Percentiles rank a stretch among this genome's conserved stretches.
These are phyloP conservation scores for Penicillium riverlandense DNA, from an alignment of 495 filamentous ascomycete species.

Conservation along the genomic window DNA sequence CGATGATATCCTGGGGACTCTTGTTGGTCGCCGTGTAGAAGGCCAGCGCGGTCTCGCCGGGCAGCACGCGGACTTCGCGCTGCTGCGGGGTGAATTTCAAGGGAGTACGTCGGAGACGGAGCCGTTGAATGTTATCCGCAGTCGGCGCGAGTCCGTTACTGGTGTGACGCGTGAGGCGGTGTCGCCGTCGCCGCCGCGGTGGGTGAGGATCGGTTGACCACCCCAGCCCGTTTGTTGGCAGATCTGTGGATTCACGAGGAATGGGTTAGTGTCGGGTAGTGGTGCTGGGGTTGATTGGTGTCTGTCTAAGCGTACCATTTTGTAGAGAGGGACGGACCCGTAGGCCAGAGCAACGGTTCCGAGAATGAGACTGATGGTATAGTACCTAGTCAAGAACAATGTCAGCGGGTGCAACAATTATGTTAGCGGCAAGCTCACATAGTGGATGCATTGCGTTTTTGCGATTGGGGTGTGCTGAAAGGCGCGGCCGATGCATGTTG, in stretches of 20 bases:
- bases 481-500: constrained; percentile 26
- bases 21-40: constrained; percentile 97
- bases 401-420: not conserved
- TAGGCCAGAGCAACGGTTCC: constrained; percentile 90
- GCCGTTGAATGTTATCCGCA: constrained; percentile 93
- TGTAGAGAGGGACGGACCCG: constrained; percentile 94
- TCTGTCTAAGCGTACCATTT: constrained; percentile 59
- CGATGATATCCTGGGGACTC: constrained; percentile 85
- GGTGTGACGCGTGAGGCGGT: constrained; percentile 67
- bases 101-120: constrained; percentile 91
- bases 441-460: constrained; percentile 37
- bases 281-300: no score
- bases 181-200: constrained; percentile 56
- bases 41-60: constrained; percentile 93
- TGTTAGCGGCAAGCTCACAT: constrained; percentile 18
- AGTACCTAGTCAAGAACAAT: constrained; percentile 51
- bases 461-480: constrained; percentile 34
- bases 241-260: constrained; percentile 48
- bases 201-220: constrained; percentile 84
- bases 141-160: constrained; percentile 71
- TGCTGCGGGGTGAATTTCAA: constrained; percentile 97
- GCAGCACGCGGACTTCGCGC: constrained; percentile 88
- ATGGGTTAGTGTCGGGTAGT: not conserved
- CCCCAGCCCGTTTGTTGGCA: constrained; percentile 96
- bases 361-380: constrained; percentile 76